Evolutionary conservation across 2,329 filamentous ascomycete species (phyloP).

Genomic region (Emericellopsis cladophorae): DNA sequence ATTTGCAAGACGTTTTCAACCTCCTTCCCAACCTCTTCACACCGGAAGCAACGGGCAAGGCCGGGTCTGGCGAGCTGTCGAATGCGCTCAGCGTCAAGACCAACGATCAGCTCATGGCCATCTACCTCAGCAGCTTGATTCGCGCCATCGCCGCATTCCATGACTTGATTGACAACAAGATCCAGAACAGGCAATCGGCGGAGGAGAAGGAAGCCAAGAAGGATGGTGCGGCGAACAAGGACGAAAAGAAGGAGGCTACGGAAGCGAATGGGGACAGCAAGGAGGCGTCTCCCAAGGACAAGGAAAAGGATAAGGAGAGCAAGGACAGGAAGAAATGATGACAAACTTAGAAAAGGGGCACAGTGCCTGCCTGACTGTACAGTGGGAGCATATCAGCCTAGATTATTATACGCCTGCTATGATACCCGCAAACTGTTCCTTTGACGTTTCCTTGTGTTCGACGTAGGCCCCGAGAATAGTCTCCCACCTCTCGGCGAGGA

Average conservation of each 20-base stretch:
- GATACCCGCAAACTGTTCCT: slow-evolving; percentile 64
- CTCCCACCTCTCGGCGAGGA: slow-evolving; percentile 56
- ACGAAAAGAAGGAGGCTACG: slow-evolving; percentile 38
- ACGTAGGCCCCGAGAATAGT: slow-evolving; percentile 43
- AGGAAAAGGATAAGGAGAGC: slow-evolving; percentile 34
- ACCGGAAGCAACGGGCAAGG: slow-evolving; percentile 53
- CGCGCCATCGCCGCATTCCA: slow-evolving; percentile 98
- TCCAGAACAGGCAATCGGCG: slow-evolving; percentile 93
- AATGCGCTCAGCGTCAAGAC: slow-evolving; percentile 98
- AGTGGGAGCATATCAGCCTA: neutral
- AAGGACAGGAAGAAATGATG: slow-evolving; percentile 40
- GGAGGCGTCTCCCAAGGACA: slow-evolving; percentile 38
- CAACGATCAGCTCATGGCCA: slow-evolving; percentile 97
- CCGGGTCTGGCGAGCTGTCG: slow-evolving; percentile 72
- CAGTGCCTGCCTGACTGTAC: neutral
- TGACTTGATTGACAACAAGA: slow-evolving; percentile 99
- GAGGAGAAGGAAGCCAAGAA: slow-evolving; percentile 90
- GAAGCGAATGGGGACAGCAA: slow-evolving; percentile 31
- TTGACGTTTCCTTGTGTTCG: slow-evolving; percentile 37
- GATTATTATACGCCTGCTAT: slow-evolving; percentile 25
- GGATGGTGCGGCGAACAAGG: slow-evolving; percentile 48
- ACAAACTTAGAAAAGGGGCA: neutral
- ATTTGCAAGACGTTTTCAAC: slow-evolving; percentile 99
- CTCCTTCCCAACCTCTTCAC: slow-evolving; percentile 91
- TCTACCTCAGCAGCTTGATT: slow-evolving; percentile 94